phyloP scores from a whole-genome alignment of 371 early-diverging fungal genomes.

The Mortierella sp. region DNA sequence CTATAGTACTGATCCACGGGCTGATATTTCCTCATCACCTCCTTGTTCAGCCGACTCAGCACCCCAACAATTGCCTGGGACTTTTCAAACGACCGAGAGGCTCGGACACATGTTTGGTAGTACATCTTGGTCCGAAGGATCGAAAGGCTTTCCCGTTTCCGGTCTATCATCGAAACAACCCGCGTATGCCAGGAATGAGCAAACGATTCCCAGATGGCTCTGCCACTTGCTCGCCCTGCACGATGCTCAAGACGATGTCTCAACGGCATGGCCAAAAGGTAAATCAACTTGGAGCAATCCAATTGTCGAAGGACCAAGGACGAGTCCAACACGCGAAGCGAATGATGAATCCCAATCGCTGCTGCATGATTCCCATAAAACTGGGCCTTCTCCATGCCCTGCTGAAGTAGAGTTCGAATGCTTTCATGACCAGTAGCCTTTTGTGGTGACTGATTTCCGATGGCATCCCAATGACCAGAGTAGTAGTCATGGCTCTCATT shows the following conservation, averaged over 20 bases:
- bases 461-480: not conserved
- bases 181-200: slow-evolving; percentile 49
- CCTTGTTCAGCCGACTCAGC: slow-evolving; percentile 34
- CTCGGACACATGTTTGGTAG: slow-evolving; percentile 46
- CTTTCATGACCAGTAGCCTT: slow-evolving; percentile 9
- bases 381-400: slow-evolving; percentile 51
- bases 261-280: slow-evolving; percentile 49
- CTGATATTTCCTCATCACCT: slow-evolving; percentile 22
- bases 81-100: slow-evolving; percentile 44
- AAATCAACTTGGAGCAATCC: slow-evolving; percentile 47
- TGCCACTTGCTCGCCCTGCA: slow-evolving; percentile 22
- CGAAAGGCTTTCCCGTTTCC: slow-evolving; percentile 38
- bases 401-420: slow-evolving; percentile 30
- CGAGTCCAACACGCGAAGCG: slow-evolving; percentile 37
- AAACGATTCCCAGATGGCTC: slow-evolving; percentile 49
- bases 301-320: slow-evolving; percentile 29
- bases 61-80: slow-evolving; percentile 26
- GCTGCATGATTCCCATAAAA: slow-evolving; percentile 44
- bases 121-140: slow-evolving; percentile 54
- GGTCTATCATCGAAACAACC: slow-evolving; percentile 36
- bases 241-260: slow-evolving; percentile 46
- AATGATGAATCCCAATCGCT: slow-evolving; percentile 50
- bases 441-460: no score
- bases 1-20: slow-evolving; percentile 20
- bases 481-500: slow-evolving; percentile 4